Conservation (phyloP, 208 protist species). For the Leishmania amazonensis region DNA sequence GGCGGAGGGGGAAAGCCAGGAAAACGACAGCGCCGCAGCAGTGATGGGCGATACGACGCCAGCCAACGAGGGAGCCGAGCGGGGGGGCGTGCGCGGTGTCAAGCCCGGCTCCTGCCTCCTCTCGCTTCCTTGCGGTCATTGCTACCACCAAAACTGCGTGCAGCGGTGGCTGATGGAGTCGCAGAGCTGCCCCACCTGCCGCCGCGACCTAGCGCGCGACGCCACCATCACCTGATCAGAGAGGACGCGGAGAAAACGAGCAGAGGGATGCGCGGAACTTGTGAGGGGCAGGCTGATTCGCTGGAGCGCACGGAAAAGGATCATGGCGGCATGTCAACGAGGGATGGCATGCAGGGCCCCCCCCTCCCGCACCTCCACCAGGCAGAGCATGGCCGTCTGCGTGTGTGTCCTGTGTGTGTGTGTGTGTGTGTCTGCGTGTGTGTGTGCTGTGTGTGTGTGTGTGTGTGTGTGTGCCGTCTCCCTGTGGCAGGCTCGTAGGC, state of each 20-base stretch:
- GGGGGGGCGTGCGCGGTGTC: constrained; percentile 21
- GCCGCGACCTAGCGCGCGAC: constrained; percentile 38
- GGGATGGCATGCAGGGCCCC: no score
- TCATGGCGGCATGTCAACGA: not conserved
- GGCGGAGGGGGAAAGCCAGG: not conserved
- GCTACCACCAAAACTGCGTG: constrained; percentile 69
- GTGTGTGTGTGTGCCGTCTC: not conserved
- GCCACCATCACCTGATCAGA: constrained; percentile 14
- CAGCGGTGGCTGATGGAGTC: constrained; percentile 70
- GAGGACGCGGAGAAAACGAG: not conserved
- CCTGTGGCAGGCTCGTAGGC: not conserved
- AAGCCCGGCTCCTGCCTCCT: constrained; percentile 51
- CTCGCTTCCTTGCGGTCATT: constrained; percentile 55
- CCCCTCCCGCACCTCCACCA: not conserved
- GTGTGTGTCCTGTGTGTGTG: not conserved
- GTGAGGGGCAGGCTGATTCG: not conserved
- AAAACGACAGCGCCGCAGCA: not conserved
- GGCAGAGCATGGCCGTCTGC: not conserved
- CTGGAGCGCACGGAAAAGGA: not conserved
- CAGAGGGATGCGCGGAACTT: not conserved
- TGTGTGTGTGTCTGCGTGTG: not conserved
- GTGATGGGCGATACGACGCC: not conserved
- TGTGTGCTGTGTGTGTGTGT: not conserved
- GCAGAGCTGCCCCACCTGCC: constrained; percentile 59
- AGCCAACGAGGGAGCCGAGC: constrained; percentile 11